Percentiles rank a stretch among this genome's conserved stretches.
Conservation (phyloP, 179 eudicot genomes). For the Patellifolia procumbens region DNA sequence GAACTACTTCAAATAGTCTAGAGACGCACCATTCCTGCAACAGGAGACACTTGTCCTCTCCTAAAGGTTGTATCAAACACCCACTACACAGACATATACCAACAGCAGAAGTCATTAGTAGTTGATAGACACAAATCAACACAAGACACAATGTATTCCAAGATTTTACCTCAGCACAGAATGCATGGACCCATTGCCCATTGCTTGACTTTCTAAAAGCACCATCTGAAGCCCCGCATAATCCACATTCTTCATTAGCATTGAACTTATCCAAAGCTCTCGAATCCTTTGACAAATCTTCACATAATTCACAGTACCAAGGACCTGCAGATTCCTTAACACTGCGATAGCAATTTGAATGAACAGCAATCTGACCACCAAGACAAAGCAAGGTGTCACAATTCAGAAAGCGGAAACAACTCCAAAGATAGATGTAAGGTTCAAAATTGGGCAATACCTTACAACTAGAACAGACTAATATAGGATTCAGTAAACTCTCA, state of each 20-base stretch:
- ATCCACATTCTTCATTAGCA: slow-evolving; percentile 66
- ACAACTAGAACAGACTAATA: slow-evolving; percentile 84
- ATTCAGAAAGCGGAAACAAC: slow-evolving; percentile 20
- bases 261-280: slow-evolving; percentile 48
- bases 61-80: slow-evolving; percentile 78
- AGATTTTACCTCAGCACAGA: slow-evolving; percentile 85
- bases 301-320: slow-evolving; percentile 96
- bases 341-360: slow-evolving; percentile 85
- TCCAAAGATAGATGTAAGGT: neutral
- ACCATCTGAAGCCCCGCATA: slow-evolving; percentile 82
- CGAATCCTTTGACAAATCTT: slow-evolving; percentile 57
- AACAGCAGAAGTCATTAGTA: slow-evolving; percentile 24
- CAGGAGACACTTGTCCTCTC: slow-evolving; percentile 79
- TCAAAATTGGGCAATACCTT: slow-evolving; percentile 55
- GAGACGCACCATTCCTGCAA: slow-evolving; percentile 71
- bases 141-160: slow-evolving; percentile 17
- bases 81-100: slow-evolving; percentile 60
- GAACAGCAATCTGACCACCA: slow-evolving; percentile 79
- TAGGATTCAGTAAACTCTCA: slow-evolving; percentile 77
- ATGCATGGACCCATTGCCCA: slow-evolving; percentile 95
- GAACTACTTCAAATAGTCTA: neutral
- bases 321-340: slow-evolving; percentile 80
- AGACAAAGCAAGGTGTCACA: slow-evolving; percentile 19
- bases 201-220: slow-evolving; percentile 86
- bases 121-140: slow-evolving; percentile 3